Conservation (phyloP, 1,139 yeast genomes). For the Groenewaldozyma sp. region DNA sequence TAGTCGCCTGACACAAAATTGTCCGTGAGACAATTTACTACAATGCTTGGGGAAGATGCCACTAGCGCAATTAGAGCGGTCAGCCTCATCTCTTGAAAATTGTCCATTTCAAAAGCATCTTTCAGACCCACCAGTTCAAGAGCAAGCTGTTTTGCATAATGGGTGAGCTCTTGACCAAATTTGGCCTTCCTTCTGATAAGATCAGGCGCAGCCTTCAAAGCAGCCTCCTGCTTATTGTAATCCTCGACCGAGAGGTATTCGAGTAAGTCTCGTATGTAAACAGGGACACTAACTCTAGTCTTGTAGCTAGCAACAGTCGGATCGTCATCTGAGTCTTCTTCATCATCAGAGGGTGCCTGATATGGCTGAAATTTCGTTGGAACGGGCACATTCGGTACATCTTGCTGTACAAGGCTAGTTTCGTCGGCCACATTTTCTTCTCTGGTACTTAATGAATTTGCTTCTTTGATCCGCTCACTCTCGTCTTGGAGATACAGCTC, state of each 20-base stretch:
- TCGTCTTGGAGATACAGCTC: not conserved
- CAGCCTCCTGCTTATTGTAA: conserved; percentile 43
- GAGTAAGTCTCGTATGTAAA: conserved; percentile 56
- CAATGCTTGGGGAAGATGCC: conserved; percentile 38
- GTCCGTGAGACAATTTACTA: conserved; percentile 33
- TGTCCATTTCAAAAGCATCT: conserved; percentile 40
- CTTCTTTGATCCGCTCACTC: conserved; percentile 26
- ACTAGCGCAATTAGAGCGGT: conserved; percentile 46
- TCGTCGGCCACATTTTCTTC: conserved; percentile 14
- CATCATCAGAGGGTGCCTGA: conserved; percentile 25
- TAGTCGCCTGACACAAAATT: conserved; percentile 52
- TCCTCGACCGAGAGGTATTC: conserved; percentile 39
- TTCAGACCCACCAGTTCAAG: conserved; percentile 39
- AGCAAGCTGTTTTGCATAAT: conserved; percentile 41
- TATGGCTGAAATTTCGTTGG: conserved; percentile 18
- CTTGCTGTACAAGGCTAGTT: not conserved
- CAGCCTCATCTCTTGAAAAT: conserved; percentile 44
- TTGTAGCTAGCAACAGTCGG: conserved; percentile 34
- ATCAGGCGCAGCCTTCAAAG: conserved; percentile 45
- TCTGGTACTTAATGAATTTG: conserved; percentile 14
- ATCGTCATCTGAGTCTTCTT: conserved; percentile 48
- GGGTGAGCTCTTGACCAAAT: conserved; percentile 46
- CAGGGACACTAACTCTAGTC: conserved; percentile 40
- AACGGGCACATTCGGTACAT: not conserved
- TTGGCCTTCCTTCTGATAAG: conserved; percentile 45